Percentiles rank a stretch among this genome's conserved stretches.
phyloP scores from a whole-genome alignment of 2,329 filamentous ascomycete species.

The Colletotrichum tropicicola region DNA sequence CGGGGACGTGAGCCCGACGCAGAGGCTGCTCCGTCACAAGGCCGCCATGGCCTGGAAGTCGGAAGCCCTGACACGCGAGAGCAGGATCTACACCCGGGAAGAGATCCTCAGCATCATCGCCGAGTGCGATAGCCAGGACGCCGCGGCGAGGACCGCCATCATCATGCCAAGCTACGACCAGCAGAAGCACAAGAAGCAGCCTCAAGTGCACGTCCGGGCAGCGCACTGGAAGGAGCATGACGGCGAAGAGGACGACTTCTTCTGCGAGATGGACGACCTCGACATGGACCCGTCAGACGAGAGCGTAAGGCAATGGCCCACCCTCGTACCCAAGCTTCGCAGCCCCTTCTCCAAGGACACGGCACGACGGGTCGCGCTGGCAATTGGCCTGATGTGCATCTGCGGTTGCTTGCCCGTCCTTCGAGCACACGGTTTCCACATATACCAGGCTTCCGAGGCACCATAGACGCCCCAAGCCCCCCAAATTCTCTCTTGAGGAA shows the following conservation, averaged over 20 bases:
- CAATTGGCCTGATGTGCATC: slow-evolving; percentile 41
- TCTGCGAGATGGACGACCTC: slow-evolving; percentile 23
- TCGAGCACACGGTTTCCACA: slow-evolving; percentile 26
- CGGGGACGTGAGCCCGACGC: slow-evolving; percentile 46
- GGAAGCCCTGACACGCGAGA: slow-evolving; percentile 25
- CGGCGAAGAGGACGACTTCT: slow-evolving; percentile 29
- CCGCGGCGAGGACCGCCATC: not conserved
- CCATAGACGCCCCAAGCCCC: not conserved
- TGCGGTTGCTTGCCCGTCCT: slow-evolving; percentile 31
- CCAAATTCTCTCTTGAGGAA: too few relatives aligned
- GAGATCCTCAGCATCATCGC: slow-evolving; percentile 28
- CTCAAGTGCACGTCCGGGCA: slow-evolving; percentile 17
- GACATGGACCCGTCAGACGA: slow-evolving; percentile 2
- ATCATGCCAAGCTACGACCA: slow-evolving; percentile 6
- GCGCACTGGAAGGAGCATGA: slow-evolving; percentile 31
- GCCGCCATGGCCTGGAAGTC: slow-evolving; percentile 51
- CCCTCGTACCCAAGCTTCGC: slow-evolving; percentile 19
- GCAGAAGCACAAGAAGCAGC: slow-evolving; percentile 11
- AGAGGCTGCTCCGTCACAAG: slow-evolving; percentile 51
- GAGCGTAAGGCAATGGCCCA: slow-evolving; percentile 7
- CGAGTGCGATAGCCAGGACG: slow-evolving; percentile 26
- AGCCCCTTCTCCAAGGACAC: slow-evolving; percentile 33
- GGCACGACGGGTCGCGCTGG: slow-evolving; percentile 39
- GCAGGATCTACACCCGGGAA: slow-evolving; percentile 22
- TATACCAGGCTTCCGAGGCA: slow-evolving; percentile 22